These are phyloP conservation scores for Podochytrium sp. DNA, from an alignment of 192 early-diverging fungal genomes.

Conservation along the genomic window DNA sequence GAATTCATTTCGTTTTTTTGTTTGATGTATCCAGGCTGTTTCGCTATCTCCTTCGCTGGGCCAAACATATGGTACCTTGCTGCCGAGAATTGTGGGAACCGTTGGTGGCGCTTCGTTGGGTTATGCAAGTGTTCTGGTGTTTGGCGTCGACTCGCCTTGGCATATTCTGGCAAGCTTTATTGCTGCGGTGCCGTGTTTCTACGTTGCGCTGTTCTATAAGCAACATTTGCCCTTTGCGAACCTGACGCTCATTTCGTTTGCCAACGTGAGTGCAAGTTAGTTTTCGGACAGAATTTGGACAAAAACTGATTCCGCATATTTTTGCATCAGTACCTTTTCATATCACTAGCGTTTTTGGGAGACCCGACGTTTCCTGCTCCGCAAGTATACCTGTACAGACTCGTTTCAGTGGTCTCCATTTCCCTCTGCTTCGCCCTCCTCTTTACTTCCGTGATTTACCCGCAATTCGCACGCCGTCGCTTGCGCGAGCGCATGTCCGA, in stretches of 20 bases:
- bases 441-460: conserved; percentile 24
- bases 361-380: conserved; percentile 6
- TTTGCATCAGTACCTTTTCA: conserved; percentile 9
- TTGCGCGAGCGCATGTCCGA: conserved; percentile 1
- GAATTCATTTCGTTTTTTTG: too few relatives aligned
- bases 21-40: conserved; percentile 5
- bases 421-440: conserved; percentile 10
- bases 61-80: conserved; percentile 16
- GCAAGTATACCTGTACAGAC: conserved; percentile 8
- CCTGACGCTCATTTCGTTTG: conserved; percentile 7
- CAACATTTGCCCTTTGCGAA: background rate
- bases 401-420: background rate
- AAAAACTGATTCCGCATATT: background rate
- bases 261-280: background rate
- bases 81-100: background rate
- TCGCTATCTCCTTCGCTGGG: conserved; percentile 14
- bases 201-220: conserved; percentile 7
- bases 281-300: background rate
- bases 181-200: conserved; percentile 16
- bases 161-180: background rate
- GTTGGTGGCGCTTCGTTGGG: background rate
- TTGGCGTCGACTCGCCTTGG: background rate
- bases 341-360: background rate
- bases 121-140: background rate
- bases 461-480: conserved; percentile 7